Conservation (phyloP, 2,329 filamentous ascomycete species). For the Camptophora hylomeconis region DNA sequence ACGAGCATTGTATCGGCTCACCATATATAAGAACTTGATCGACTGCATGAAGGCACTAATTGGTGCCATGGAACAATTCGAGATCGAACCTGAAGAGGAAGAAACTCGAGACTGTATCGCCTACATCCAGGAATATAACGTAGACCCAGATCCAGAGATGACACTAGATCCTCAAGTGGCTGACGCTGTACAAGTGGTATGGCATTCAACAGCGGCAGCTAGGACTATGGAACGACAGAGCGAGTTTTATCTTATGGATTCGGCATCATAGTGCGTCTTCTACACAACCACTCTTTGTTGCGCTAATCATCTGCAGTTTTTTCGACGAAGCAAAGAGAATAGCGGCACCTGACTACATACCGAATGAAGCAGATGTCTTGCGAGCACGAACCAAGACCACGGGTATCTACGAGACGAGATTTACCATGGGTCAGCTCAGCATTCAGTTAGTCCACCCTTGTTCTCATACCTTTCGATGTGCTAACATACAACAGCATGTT, state of each 20-base stretch:
- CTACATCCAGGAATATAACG: constrained; percentile 73
- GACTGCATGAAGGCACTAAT: constrained; percentile 94
- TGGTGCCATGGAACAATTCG: constrained; percentile 80
- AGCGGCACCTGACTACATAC: constrained; percentile 71
- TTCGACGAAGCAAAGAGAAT: constrained; percentile 88
- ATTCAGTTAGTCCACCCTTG: constrained; percentile 65
- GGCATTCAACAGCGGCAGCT: constrained; percentile 76
- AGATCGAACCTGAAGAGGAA: constrained; percentile 61
- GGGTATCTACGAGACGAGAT: constrained; percentile 96
- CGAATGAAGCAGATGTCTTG: constrained; percentile 87
- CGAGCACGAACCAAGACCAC: constrained; percentile 96
- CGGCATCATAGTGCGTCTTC: constrained; percentile 75
- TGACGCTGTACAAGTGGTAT: constrained; percentile 70
- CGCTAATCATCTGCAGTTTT: constrained; percentile 51
- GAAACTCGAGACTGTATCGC: constrained; percentile 62
- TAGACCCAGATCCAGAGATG: constrained; percentile 81
- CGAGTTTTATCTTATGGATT: constrained; percentile 99
- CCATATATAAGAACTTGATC: constrained; percentile 94
- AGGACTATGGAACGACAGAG: constrained; percentile 84
- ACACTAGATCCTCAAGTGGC: constrained; percentile 71
- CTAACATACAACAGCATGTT: constrained; percentile 65
- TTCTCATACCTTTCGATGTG: constrained; percentile 3
- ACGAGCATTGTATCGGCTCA: constrained; percentile 83
- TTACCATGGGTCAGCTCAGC: constrained; percentile 95
- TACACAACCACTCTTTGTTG: not conserved